These are phyloP conservation scores for Syzygium malaccense DNA, from an alignment of 441 rosid genomes.

Conservation along the genomic window DNA sequence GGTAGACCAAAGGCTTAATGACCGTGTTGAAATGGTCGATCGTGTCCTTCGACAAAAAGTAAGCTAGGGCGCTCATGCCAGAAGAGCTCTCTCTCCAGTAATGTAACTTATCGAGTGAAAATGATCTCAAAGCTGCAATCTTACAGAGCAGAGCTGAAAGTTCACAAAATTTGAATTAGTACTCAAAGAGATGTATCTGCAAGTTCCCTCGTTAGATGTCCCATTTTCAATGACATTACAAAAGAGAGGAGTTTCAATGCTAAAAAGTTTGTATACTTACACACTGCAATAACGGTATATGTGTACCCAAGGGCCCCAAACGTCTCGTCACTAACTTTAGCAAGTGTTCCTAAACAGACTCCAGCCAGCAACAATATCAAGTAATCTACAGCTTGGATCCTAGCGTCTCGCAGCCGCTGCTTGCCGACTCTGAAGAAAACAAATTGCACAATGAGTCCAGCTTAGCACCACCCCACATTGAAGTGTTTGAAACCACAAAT, in stretches of 20 bases:
- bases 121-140: constrained; percentile 89
- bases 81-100: constrained; percentile 89
- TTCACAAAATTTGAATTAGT: background rate
- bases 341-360: constrained; percentile 92
- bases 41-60: constrained; percentile 86
- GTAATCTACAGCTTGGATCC: constrained; percentile 80
- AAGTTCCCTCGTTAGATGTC: background rate
- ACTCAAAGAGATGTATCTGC: background rate
- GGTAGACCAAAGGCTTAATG: constrained; percentile 79
- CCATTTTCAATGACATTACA: background rate
- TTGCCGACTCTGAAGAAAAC: constrained; percentile 56
- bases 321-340: constrained; percentile 92
- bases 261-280: constrained; percentile 44
- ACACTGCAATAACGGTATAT: constrained; percentile 88
- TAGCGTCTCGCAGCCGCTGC: constrained; percentile 87
- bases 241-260: background rate
- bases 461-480: background rate
- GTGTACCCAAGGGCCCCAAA: constrained; percentile 87
- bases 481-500: background rate
- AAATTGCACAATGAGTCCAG: background rate
- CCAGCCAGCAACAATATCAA: constrained; percentile 86
- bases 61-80: constrained; percentile 90
- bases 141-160: constrained; percentile 81
- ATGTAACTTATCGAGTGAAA: constrained; percentile 81
- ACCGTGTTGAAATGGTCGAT: constrained; percentile 85